These are phyloP conservation scores for Solanum hybrid DNA, from an alignment of 305 asterid species.

Conservation along the genomic window DNA sequence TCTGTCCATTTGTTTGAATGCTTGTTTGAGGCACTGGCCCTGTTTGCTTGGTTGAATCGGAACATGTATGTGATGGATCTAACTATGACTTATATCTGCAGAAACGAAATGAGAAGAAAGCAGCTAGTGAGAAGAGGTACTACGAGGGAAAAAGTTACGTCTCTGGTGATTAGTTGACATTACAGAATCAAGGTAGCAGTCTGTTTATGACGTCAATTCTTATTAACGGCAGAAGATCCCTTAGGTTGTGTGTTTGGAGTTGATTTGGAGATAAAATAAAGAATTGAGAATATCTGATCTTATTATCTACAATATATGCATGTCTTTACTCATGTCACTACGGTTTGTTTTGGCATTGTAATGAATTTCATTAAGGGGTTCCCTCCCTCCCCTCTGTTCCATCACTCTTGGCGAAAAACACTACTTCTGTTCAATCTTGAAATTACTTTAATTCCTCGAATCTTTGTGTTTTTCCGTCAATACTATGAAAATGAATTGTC, in stretches of 20 bases:
- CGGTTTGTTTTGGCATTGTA: not conserved
- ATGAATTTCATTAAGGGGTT: not conserved
- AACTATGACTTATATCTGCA: slow-evolving; percentile 15
- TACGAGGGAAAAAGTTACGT: slow-evolving; percentile 68
- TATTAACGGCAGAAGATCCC: not conserved
- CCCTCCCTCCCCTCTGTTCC: not conserved
- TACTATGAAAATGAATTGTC: not conserved
- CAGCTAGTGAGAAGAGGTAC: slow-evolving; percentile 84
- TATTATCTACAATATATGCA: not conserved
- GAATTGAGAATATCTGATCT: not conserved
- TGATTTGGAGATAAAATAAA: not conserved
- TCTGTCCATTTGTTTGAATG: not conserved
- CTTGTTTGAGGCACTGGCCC: not conserved
- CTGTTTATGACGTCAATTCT: not conserved
- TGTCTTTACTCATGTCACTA: not conserved
- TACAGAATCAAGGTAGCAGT: slow-evolving; percentile 30
- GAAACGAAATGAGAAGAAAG: slow-evolving; percentile 91
- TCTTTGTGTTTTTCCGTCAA: not conserved
- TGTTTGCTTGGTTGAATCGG: slow-evolving; percentile 1
- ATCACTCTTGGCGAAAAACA: not conserved
- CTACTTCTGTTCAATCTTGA: not conserved
- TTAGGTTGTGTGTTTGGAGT: not conserved
- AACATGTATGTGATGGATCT: not conserved
- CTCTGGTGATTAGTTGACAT: slow-evolving; percentile 58
- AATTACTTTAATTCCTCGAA: not conserved